Conservation (phyloP, 2,329 filamentous ascomycete species). For the Fusarium incarnatum region DNA sequence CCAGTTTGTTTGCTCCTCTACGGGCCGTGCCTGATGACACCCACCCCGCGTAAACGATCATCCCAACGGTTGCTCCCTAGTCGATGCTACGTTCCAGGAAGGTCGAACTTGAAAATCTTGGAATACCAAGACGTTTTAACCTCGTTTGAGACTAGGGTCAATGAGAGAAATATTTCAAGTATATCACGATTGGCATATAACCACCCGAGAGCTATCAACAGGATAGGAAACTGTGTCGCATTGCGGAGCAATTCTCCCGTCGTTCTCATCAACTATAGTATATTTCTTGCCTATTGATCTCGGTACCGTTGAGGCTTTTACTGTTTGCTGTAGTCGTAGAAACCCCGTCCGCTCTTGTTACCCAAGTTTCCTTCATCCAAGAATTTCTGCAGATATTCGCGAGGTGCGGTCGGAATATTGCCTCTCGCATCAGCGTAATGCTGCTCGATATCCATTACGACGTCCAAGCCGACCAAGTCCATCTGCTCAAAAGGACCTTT, state of each 20-base stretch:
- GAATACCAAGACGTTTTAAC: conserved; percentile 4
- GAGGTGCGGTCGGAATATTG: conserved; percentile 42
- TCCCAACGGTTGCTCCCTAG: background rate
- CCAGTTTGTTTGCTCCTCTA: background rate
- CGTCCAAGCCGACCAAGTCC: conserved; percentile 49
- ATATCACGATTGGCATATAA: background rate
- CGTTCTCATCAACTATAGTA: background rate
- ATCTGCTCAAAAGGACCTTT: conserved; percentile 50
- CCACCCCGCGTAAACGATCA: background rate
- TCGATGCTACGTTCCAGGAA: background rate
- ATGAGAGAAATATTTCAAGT: background rate
- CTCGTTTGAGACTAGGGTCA: background rate
- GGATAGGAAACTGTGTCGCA: background rate
- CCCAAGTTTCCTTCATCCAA: conserved; percentile 45
- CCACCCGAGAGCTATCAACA: background rate
- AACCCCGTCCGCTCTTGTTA: conserved; percentile 47
- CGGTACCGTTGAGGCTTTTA: background rate
- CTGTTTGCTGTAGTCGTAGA: conserved; percentile 40
- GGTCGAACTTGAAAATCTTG: background rate
- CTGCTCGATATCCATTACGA: conserved; percentile 49
- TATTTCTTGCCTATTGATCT: background rate
- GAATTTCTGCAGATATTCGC: conserved; percentile 42
- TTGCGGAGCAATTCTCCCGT: background rate
- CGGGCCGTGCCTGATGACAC: conserved; percentile 2
- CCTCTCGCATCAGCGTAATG: conserved; percentile 47